Evolutionary conservation across 1,284 basidiomycete species (phyloP), one percentile per base, ranked within the genome.

Genomic region (Cryptococcus depauperatus): DNA sequence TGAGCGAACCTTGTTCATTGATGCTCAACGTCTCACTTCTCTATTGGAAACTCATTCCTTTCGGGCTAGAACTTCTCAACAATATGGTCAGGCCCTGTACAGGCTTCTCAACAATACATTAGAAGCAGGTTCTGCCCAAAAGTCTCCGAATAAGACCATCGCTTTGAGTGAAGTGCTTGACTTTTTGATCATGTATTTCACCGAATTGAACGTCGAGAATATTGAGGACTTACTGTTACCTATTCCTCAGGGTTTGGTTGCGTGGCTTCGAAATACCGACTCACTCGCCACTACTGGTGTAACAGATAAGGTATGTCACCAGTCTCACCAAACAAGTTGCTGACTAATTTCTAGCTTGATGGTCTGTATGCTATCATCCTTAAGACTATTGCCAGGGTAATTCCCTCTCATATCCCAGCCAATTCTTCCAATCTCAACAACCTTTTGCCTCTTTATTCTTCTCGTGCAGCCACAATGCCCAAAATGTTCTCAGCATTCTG

Each of bases 401-500:
- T 69, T n/a, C 25, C 37, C 2, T 44, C 47, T 6, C 43, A 50
- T n/a, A 43, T 66, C 21, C 38, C 49, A 0, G 41, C 55, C 5
- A 44, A 48, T 1, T 48, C 51, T 18, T 49, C 48, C 1, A 58
- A 57, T 9, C 44, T 69, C 34, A 57, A 65, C 44, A 14, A 16
- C 3, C 53, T 59, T 28, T 52, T 62, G 35, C 57, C 62, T 26
- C 30, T 68, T 34, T 61, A 57, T 41, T 61, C 60, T 14, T 58
- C 58, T 0, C 53, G 44, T 14, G 62, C 58, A 2, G 19, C 44
- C 0, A 47, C 34, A 0, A 66, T 66, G 2, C 57, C 56, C 1
- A 18, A 46, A 3, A 54, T 62, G 0, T 68, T 69, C 56, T 52
- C 57, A 41, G 41, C 43, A 9, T 62, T 71, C 51, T 71, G 64